A percentile compares a stretch with the other conserved stretches of the same genome.
These are phyloP conservation scores for Microdochium trichocladiopsis DNA, from an alignment of 2,329 filamentous ascomycete genomes.

Conservation along the genomic window DNA sequence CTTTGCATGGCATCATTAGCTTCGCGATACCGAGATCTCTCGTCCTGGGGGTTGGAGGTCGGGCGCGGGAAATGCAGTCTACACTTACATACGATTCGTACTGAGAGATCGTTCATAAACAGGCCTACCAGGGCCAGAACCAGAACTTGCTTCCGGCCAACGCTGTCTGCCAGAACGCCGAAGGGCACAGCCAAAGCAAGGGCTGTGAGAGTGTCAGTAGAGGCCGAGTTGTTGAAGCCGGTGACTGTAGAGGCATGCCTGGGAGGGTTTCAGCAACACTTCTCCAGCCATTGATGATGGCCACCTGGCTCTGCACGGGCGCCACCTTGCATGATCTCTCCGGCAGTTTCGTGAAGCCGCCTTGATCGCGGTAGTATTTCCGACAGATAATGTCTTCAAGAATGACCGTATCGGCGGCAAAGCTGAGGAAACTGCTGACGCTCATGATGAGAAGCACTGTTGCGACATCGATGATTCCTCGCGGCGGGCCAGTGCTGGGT, in stretches of 20 bases:
- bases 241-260: not conserved
- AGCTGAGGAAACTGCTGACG: conserved; percentile 1
- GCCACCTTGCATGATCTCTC: conserved; percentile 3
- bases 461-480: too few relatives aligned
- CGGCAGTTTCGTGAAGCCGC: too few relatives aligned
- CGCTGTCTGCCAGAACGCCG: conserved; percentile 7
- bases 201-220: not conserved
- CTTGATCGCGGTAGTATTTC: conserved; percentile 4
- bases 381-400: conserved; percentile 6
- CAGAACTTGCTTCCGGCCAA: conserved; percentile 10
- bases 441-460: conserved; percentile 3
- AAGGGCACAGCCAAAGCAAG: conserved; percentile 7
- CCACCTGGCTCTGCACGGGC: conserved; percentile 8
- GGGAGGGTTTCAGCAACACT: conserved; percentile 6
- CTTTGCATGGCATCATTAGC: not conserved
- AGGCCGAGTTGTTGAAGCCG: too few relatives aligned
- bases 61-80: too few relatives aligned
- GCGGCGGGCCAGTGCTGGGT: too few relatives aligned
- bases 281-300: conserved; percentile 8
- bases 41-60: too few relatives aligned
- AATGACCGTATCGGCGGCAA: conserved; percentile 7
- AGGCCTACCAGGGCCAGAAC: conserved; percentile 8
- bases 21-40: too few relatives aligned
- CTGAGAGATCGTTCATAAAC: conserved; percentile 8
- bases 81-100: conserved; percentile 8